These are phyloP conservation scores for Lactifluus hygrophoroides DNA, from an alignment of 768 basidiomycete species.

Conservation along the genomic window DNA sequence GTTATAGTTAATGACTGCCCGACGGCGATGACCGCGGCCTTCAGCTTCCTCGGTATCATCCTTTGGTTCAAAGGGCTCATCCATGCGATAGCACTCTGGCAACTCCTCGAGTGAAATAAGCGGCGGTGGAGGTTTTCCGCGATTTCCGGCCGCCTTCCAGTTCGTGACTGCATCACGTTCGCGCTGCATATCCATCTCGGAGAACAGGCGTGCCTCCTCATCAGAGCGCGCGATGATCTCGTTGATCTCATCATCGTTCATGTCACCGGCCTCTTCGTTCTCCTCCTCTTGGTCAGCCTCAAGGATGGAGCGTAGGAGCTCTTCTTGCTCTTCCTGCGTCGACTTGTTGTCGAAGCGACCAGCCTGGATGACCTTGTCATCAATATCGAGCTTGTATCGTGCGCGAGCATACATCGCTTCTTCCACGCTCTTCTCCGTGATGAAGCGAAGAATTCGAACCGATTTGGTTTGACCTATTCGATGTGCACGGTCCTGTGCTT, in stretches of 20 bases:
- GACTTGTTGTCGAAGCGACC: constrained; percentile 99
- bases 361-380: constrained; percentile 98
- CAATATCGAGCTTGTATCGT: constrained; percentile 93
- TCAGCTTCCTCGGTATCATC: constrained; percentile 54
- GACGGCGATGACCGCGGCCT: constrained; percentile 78
- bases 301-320: constrained; percentile 83
- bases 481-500: constrained; percentile 99
- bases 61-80: constrained; percentile 67
- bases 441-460: constrained; percentile 92
- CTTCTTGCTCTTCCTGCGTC: constrained; percentile 95
- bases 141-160: constrained; percentile 69
- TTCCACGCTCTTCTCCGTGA: constrained; percentile 97
- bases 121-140: constrained; percentile 65
- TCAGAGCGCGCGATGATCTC: constrained; percentile 83
- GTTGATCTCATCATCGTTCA: constrained; percentile 94
- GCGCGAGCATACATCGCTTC: constrained; percentile 97
- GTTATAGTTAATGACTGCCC: constrained; percentile 83
- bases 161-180: constrained; percentile 52
- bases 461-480: constrained; percentile 99
- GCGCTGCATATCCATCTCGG: constrained; percentile 73
- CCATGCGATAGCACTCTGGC: constrained; percentile 83
- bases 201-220: constrained; percentile 67
- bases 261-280: constrained; percentile 83
- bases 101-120: constrained; percentile 86
- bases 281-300: constrained; percentile 88